phyloP scores from a whole-genome alignment of 2,329 filamentous ascomycete species.

The Lasiodiplodia hormozganensis region DNA sequence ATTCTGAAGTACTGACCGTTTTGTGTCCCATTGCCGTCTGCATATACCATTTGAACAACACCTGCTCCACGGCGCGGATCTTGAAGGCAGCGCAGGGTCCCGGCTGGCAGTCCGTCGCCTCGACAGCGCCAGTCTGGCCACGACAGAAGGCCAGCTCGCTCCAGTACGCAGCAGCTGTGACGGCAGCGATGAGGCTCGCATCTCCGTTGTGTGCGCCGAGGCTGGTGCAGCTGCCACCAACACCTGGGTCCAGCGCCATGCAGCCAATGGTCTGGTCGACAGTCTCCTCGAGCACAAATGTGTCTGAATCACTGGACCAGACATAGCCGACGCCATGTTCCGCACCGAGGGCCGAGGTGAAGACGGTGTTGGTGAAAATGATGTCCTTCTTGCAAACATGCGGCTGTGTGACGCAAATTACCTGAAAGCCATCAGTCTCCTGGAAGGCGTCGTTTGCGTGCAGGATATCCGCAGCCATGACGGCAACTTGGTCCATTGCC shows the following conservation, averaged over 20 bases:
- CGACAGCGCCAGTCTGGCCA: conserved; percentile 40
- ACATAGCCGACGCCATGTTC: conserved; percentile 44
- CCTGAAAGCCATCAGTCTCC: conserved; percentile 30
- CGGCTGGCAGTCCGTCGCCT: conserved; percentile 46
- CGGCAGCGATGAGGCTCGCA: conserved; percentile 39
- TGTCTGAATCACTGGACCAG: conserved; percentile 49
- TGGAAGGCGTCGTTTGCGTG: conserved; percentile 30
- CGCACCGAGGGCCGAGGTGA: conserved; percentile 43
- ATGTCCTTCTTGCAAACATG: conserved; percentile 50
- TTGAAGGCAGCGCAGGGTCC: conserved; percentile 48
- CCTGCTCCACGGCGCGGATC: conserved; percentile 39
- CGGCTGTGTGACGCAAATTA: conserved; percentile 45
- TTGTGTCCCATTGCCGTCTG: conserved; percentile 45
- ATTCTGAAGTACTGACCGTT: conserved; percentile 35
- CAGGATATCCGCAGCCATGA: conserved; percentile 32
- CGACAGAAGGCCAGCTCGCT: conserved; percentile 45
- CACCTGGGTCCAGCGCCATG: conserved; percentile 41
- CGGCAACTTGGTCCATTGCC: neutral
- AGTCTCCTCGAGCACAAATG: conserved; percentile 41
- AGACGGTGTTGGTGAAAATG: conserved; percentile 48
- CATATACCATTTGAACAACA: conserved; percentile 47
- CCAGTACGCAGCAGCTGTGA: conserved; percentile 46
- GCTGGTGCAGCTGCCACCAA: conserved; percentile 44
- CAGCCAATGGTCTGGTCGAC: conserved; percentile 40
- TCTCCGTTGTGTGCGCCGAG: conserved; percentile 45